A percentile compares a stretch with the other conserved stretches of the same genome.
Evolutionary conservation across 1,284 basidiomycete species (phyloP).

Genomic region (Anthracocystis setariae): DNA sequence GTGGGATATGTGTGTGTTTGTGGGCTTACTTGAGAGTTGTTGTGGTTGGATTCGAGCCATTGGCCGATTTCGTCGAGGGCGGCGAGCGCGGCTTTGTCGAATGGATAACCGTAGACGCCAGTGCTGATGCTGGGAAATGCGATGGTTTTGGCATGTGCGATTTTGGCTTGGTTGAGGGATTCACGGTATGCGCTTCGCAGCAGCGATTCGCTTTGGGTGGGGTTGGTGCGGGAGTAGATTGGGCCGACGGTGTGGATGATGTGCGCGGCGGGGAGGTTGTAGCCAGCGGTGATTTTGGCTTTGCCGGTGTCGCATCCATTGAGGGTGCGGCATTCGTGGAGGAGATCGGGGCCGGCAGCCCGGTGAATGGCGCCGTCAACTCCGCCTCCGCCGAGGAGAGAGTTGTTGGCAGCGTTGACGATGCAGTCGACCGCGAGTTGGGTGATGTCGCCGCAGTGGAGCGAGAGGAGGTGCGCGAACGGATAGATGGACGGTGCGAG

Average conservation of each 20-base stretch:
- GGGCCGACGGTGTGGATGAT: conserved; percentile 94
- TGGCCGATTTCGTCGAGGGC: conserved; percentile 51
- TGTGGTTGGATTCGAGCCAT: conserved; percentile 37
- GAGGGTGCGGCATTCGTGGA: conserved; percentile 75
- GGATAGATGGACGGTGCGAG: conserved; percentile 25
- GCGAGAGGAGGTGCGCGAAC: conserved; percentile 16
- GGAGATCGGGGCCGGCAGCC: conserved; percentile 80
- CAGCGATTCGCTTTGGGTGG: conserved; percentile 20
- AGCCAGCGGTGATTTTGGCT: conserved; percentile 77
- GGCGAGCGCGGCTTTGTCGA: conserved; percentile 45
- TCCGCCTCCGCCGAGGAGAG: conserved; percentile 61
- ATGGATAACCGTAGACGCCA: conserved; percentile 65
- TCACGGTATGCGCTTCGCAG: conserved; percentile 69
- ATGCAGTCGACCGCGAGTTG: conserved; percentile 54
- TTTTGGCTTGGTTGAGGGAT: conserved; percentile 45
- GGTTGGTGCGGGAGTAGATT: conserved; percentile 71
- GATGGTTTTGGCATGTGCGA: conserved; percentile 30
- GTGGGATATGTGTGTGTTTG: background rate
- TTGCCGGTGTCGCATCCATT: conserved; percentile 81
- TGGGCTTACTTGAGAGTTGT: conserved; percentile 29
- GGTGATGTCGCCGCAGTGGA: conserved; percentile 38
- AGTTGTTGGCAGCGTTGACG: conserved; percentile 63
- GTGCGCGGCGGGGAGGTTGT: conserved; percentile 72
- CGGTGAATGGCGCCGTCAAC: conserved; percentile 87
- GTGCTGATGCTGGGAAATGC: conserved; percentile 65